These are phyloP conservation scores for Seiridium unicorne DNA, from an alignment of 2,329 filamentous ascomycete species.

Conservation along the genomic window DNA sequence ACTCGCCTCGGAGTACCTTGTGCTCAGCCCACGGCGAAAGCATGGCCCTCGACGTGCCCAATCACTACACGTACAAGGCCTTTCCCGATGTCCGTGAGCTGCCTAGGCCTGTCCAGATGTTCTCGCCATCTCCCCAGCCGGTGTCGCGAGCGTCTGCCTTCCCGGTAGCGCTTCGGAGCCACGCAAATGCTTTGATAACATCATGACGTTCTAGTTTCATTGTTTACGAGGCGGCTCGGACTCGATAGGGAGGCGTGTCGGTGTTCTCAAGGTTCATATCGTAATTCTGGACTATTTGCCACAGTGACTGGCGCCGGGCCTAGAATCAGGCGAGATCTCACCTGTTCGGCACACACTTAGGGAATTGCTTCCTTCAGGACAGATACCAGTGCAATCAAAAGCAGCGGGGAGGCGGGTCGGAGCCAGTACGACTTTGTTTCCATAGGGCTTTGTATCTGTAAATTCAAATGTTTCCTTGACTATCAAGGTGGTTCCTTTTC, in stretches of 20 bases:
- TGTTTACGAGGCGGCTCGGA: neutral
- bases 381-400: neutral
- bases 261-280: neutral
- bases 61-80: neutral
- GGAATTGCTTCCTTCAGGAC: neutral
- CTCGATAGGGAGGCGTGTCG: neutral
- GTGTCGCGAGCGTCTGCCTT: neutral
- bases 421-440: neutral
- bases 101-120: slow-evolving; percentile 5
- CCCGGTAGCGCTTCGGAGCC: neutral
- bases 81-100: slow-evolving; percentile 12
- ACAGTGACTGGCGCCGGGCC: neutral
- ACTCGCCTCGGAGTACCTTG: neutral
- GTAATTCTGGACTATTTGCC: neutral
- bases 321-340: too few relatives aligned
- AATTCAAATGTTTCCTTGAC: too few relatives aligned
- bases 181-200: neutral
- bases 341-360: neutral
- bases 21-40: neutral
- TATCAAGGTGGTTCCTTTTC: too few relatives aligned
- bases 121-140: neutral
- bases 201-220: neutral
- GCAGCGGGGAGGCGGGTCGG: neutral
- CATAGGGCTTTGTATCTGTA: too few relatives aligned
- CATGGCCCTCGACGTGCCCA: neutral